Base-by-base conservation (phyloP, 2,329 filamentous ascomycete species). In the Phaeosphaeriaceae sp. region DNA sequence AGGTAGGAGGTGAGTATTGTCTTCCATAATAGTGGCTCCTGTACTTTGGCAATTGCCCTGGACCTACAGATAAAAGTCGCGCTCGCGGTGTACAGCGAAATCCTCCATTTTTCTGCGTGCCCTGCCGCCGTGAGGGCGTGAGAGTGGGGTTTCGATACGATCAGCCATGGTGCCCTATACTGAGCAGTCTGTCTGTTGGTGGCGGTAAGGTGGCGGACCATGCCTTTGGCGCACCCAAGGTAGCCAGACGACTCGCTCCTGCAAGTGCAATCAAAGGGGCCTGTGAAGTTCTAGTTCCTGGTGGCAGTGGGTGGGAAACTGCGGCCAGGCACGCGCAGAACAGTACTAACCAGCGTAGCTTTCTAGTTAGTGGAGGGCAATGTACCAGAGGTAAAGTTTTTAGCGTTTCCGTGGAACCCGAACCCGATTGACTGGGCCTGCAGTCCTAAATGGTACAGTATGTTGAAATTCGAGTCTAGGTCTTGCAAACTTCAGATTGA, bases 61-160 rank as follows among this genome's bases (percentile, higher is more conserved):
- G 23, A 42, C 36, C 15, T 50, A 70, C 68, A 68, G 62, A 54
- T 71, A 72, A 56, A 72, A 72, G 46, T 72, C 68, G 48, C 69
- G 65, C 49, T 72, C 68, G 28, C 64, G 68, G 6, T 60, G 59
- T 33, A 66, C 46, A 18, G 63, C 66, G 3, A 54, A 48, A 17
- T 66, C 60, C 37, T 66, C 62, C 60, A 66, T 68, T 23, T 60
- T 52, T 46, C 52, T 50, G 46, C 53, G 57, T 35, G 46, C 48
- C 39, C 46, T 45, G 20, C 46, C 54, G 26, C 46, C 26, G 16
- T 15, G 52, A n/a, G 56, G 46, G 34, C 56, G 55, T 20, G 55
- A 21, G 32, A 46, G 36, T 6, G 48, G 48, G 39, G 52, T 47
- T 34, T 56, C 52, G 51, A 46, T 47, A 26, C 29, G 40, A 44